A percentile compares a stretch with the other conserved stretches of the same genome.
Conservation (phyloP, 1,284 basidiomycete genomes). For the Athelia sp. region DNA sequence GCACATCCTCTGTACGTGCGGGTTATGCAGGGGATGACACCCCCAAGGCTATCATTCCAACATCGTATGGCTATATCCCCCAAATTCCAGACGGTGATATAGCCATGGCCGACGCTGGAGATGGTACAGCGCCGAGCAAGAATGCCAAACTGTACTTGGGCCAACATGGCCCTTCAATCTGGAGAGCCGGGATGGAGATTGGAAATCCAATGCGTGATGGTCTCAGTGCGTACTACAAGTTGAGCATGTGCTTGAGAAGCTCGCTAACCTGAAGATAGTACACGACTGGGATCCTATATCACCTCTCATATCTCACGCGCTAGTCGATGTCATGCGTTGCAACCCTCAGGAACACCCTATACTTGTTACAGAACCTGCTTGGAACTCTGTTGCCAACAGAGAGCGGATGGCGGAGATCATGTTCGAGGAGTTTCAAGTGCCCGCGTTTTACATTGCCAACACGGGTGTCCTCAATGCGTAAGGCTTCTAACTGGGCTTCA, state of each 20-base stretch:
- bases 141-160: slow-evolving; percentile 79
- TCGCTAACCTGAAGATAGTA: slow-evolving; percentile 41
- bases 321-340: slow-evolving; percentile 72
- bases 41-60: slow-evolving; percentile 89
- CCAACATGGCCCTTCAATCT: slow-evolving; percentile 89
- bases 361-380: slow-evolving; percentile 92
- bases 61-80: slow-evolving; percentile 78
- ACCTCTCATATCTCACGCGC: slow-evolving; percentile 70
- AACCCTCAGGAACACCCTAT: slow-evolving; percentile 83
- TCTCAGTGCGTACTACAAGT: slow-evolving; percentile 55
- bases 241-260: slow-evolving; percentile 5
- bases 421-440: slow-evolving; percentile 93
- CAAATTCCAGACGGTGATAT: slow-evolving; percentile 44
- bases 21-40: slow-evolving; percentile 98
- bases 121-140: slow-evolving; percentile 27
- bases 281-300: slow-evolving; percentile 75
- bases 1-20: slow-evolving; percentile 83
- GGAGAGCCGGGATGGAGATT: slow-evolving; percentile 86
- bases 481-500: too few relatives aligned
- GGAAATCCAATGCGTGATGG: slow-evolving; percentile 84
- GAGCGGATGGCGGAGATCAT: slow-evolving; percentile 95
- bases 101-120: slow-evolving; percentile 44
- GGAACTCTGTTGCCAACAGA: slow-evolving; percentile 88
- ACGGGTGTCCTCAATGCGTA: slow-evolving; percentile 93
- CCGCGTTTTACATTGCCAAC: slow-evolving; percentile 97